Base-by-base conservation (phyloP, 2,329 filamentous ascomycete species). In the Botryotinia globosa region DNA sequence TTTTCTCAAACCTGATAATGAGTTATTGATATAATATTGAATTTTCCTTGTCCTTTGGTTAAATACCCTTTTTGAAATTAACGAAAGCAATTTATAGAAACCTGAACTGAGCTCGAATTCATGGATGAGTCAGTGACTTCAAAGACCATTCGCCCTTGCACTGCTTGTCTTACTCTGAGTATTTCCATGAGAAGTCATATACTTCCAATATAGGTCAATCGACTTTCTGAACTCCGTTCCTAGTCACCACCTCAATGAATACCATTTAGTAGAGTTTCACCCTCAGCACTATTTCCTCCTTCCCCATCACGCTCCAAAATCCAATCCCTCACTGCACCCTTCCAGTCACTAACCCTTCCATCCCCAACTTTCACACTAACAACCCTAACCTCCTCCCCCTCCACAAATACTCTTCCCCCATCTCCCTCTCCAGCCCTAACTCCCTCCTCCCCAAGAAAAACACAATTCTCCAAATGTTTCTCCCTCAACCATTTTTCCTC, bases 291-390 rank as follows among this genome's bases (percentile, higher is more conserved):
- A 69, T 73, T 74, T 45, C 64, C 70, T n/a, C 54, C 67, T 14
- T 66, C 37, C 3, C 56, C 39, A 5, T 42, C 71, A 32, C 65
- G 72, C 25, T 48, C 58, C 74, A 81, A 76, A 71, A 74, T 80
- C 89, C 89, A 98, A 80, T 98, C 95, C 78, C 92, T 89, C 7
- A 98, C 94, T 22, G 90, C 89, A n/a, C 96, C 95, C 84, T 97
- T 97, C 92, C 92, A 97, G 81, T 97, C 96, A 76, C 92, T 94
- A 78, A 97, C 97, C 79, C 94, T 88, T 66, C 96, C 94, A 80
- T 94, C 93, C 78, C 87, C 88, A 77, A 98, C 93, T 78, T 87
- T 89, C 12, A 98, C 96, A 9, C 95, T 88, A 48, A 98, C 93
- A 10, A 98, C 94, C 66, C 92, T 87, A 2, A 97, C 94, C 80